Evolutionary conservation across 2,329 filamentous ascomycete genomes (phyloP).

Genomic region (Monilinia fructigena): DNA sequence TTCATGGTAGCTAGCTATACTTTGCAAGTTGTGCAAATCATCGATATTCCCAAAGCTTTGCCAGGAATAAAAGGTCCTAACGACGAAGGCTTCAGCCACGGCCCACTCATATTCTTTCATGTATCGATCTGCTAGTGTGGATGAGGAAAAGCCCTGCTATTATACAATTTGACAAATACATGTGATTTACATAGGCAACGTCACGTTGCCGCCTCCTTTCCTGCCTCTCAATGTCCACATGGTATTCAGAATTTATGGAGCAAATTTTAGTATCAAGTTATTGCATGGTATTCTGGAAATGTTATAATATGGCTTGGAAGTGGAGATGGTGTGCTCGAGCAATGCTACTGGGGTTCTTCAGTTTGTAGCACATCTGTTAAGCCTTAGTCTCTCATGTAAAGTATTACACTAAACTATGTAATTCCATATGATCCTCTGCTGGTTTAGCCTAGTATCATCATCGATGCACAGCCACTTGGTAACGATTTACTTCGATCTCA

Average conservation of each 20-base stretch:
- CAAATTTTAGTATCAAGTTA: background rate
- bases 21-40: background rate
- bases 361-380: background rate
- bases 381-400: background rate
- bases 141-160: background rate
- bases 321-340: background rate
- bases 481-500: background rate
- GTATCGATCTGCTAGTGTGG: background rate
- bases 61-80: conserved; percentile 2
- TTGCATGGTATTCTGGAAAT: background rate
- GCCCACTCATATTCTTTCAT: background rate
- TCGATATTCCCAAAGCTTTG: background rate
- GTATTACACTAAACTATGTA: background rate
- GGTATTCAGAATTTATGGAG: background rate
- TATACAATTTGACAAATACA: background rate
- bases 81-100: background rate
- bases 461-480: conserved; percentile 17
- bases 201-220: background rate
- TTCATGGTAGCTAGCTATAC: background rate
- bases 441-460: background rate
- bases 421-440: background rate
- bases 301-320: background rate
- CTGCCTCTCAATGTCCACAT: background rate
- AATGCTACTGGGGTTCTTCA: background rate
- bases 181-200: background rate